Percentiles rank a stretch among this genome's conserved stretches.
These are phyloP conservation scores for Ustilago hordei DNA, from an alignment of 1,284 basidiomycete genomes.

Conservation along the genomic window DNA sequence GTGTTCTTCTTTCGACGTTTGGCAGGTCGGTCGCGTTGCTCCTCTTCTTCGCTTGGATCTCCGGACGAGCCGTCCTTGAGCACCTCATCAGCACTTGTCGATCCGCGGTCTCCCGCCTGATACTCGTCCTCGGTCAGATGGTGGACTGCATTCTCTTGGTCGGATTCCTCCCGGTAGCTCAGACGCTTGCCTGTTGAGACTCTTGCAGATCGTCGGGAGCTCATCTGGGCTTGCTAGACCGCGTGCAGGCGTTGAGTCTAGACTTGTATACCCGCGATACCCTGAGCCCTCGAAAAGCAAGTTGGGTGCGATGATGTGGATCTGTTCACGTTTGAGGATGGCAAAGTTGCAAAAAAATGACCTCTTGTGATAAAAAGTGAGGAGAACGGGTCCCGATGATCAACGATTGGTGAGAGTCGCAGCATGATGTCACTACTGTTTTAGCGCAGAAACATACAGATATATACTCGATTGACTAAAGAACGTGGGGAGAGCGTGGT, in stretches of 20 bases:
- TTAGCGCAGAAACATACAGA: too few relatives aligned
- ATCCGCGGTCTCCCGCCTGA: constrained; percentile 15
- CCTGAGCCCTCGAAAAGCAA: neutral
- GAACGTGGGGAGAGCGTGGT: too few relatives aligned
- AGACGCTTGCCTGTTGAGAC: constrained; percentile 24
- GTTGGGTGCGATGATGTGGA: neutral
- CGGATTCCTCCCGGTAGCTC: constrained; percentile 40
- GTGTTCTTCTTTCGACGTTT: constrained; percentile 20
- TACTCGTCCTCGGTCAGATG: constrained; percentile 39
- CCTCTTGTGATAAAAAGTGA: neutral
- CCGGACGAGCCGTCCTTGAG: constrained; percentile 10
- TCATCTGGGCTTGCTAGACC: constrained; percentile 11
- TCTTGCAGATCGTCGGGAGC: constrained; percentile 36
- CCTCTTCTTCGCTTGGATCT: constrained; percentile 7
- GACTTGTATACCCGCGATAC: neutral
- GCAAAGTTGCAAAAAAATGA: neutral
- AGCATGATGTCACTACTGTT: too few relatives aligned
- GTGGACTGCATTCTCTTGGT: constrained; percentile 13
- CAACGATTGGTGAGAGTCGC: too few relatives aligned
- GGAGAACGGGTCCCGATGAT: too few relatives aligned
- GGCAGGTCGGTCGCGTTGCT: constrained; percentile 2
- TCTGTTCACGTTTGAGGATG: too few relatives aligned
- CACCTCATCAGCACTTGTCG: constrained; percentile 25
- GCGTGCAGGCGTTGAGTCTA: neutral
- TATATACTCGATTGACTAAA: too few relatives aligned